Base-by-base conservation (phyloP, 2,329 filamentous ascomycete species). In the Madurella fahalii region DNA sequence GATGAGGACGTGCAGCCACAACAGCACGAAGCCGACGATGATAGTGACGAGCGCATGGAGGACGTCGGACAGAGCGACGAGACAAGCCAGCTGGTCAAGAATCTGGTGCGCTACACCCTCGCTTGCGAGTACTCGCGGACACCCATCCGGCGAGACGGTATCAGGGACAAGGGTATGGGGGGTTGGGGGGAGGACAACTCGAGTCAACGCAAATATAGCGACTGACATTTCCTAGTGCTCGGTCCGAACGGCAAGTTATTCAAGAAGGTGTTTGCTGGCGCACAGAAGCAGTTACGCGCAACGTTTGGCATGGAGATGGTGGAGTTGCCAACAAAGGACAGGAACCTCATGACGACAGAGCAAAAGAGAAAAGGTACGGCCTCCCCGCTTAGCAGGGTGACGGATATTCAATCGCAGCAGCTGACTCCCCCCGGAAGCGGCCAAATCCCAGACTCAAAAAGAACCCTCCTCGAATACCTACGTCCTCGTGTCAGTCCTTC, bases 281-380 rank as follows among this genome's bases (percentile, higher is more conserved):
- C 93, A 41, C 93, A 99, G 69, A 71, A 75, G 34, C 81, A 88
- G 61, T 74, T 99, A 39, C 76, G 79, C 46, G 73, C 74, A 2
- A 79, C 85, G 1, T 97, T 96, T 71, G 94, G 94, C n/a, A 96
- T 97, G 91, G 81, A 92, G 68, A 81, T 99, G 78, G 78, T 83
- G 4, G 92, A 96, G 71, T 77, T 97, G 47, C 91, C 94, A 0
- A 77, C 81, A 1, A 82, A 81, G 65, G 93, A 96, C 65, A 95
- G 91, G 70, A 80, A 89, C 47, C 90, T 90, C 0, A 72, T 96
- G 62, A 68, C 64, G 4, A 51, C 67, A 34, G 84, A 84, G 56
- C 89, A 95, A 60, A 82, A 82, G 67, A 83, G 90, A 63, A 85
- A 88, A 77, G 88, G 87, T 85, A 72, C 66, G 51, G 39, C 56